Conservation (phyloP, 768 basidiomycete genomes). For the Termitomyces sp. region DNA sequence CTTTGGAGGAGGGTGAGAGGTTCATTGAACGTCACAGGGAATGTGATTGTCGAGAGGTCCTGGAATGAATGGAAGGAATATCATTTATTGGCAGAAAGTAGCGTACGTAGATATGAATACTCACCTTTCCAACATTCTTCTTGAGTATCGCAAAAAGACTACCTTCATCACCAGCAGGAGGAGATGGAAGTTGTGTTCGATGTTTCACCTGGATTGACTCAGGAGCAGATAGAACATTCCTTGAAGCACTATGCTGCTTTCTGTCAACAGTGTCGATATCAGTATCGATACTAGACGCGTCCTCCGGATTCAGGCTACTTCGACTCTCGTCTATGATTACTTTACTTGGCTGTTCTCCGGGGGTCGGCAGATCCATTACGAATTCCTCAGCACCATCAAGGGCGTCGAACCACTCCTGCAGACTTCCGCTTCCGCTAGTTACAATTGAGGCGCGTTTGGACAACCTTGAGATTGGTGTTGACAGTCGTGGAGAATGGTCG, state of each 20-base stretch:
- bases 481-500: slow-evolving; percentile 16
- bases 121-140: slow-evolving; percentile 85
- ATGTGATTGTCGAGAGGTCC: slow-evolving; percentile 78
- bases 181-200: slow-evolving; percentile 55
- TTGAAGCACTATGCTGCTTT: neutral
- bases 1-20: slow-evolving; percentile 80
- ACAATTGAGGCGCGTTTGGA: slow-evolving; percentile 41
- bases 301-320: slow-evolving; percentile 33
- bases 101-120: slow-evolving; percentile 2
- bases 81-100: neutral
- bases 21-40: slow-evolving; percentile 91
- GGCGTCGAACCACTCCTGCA: slow-evolving; percentile 77
- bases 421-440: slow-evolving; percentile 45
- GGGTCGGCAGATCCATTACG: slow-evolving; percentile 44
- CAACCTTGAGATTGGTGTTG: slow-evolving; percentile 25
- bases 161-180: slow-evolving; percentile 67
- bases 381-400: slow-evolving; percentile 70
- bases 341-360: slow-evolving; percentile 35
- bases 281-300: slow-evolving; percentile 49
- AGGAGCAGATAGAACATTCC: neutral
- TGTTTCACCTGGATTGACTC: slow-evolving; percentile 30
- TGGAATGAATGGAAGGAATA: slow-evolving; percentile 18
- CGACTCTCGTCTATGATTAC: slow-evolving; percentile 33
- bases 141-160: slow-evolving; percentile 79
- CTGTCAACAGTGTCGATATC: slow-evolving; percentile 33